Evolutionary conservation across 306 rosid genomes (phyloP).

Genomic region (Benincasa hispida): DNA sequence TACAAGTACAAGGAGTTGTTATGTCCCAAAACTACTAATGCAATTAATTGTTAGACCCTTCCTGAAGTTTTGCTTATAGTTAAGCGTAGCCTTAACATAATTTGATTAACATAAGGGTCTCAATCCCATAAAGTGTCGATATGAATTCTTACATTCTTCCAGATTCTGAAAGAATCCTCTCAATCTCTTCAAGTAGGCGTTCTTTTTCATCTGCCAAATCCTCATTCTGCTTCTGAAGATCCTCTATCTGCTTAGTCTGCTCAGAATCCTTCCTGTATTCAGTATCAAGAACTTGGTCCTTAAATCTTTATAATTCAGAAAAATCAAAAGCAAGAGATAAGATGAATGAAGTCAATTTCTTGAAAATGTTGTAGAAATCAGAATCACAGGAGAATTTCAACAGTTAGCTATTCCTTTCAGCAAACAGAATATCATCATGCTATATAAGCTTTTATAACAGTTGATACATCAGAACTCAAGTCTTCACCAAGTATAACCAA

Average conservation of each 20-base stretch:
- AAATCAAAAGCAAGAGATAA: not conserved
- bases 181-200: slow-evolving; percentile 75
- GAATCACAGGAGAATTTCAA: not conserved
- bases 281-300: not conserved
- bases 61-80: not conserved
- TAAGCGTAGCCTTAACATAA: not conserved
- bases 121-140: not conserved
- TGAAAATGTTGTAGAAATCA: not conserved
- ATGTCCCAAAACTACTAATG: not conserved
- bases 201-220: slow-evolving; percentile 70
- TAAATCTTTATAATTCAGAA: not conserved
- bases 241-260: slow-evolving; percentile 93
- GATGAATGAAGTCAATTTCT: not conserved
- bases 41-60: not conserved
- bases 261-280: slow-evolving; percentile 90
- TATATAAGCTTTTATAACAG: not conserved
- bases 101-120: not conserved
- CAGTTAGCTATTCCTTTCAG: not conserved
- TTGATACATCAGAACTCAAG: not conserved
- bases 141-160: slow-evolving; percentile 27
- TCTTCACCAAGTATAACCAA: not conserved
- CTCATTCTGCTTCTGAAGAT: slow-evolving; percentile 83
- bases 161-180: slow-evolving; percentile 49
- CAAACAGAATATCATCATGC: not conserved
- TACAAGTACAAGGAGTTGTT: not conserved